Evolutionary conservation across 805 yeast species (phyloP), one percentile per base, ranked within the genome.

Genomic region (Metschnikowia chrysomelidarum): DNA sequence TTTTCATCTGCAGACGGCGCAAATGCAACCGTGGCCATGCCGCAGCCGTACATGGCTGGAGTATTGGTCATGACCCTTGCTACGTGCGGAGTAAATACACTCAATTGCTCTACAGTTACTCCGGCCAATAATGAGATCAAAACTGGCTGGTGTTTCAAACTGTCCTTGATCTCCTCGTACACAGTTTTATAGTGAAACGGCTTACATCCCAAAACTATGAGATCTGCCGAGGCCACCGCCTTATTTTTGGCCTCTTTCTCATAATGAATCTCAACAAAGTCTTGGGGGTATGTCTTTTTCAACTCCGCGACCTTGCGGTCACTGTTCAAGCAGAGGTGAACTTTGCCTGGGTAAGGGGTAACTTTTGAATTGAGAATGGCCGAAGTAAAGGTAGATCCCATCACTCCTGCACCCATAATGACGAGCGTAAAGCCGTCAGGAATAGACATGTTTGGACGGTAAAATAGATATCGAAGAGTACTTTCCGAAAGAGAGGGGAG

Each of bases 21-120:
- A 53, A 85, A 79, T 2, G 96, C 76, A n/a, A 93, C 80, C 24
- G 87, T 88, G 8, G 98, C 96, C 73, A 91, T 87, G 33, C 98
- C 98, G 49, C 81, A 78, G 15, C 97, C 96, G 59, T 76, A 86
- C 58, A 82, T 81, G 13, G 96, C 94, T 3, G 99, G 97, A 0
- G 98, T 93, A 64, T 91, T 93, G 29, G 99, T 91, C 95, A 94
- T 89, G n/a, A 94, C 95, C 44, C 95, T 75, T 15, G 94, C 86
- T 20, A 91, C 79, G 40, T 70, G 65, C 5, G 71, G 65, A 7
- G 85, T 67, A 50, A 77, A 73, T 1, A 57, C 52, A 13, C 57
- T 44, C 48, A 88, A 70, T 56, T 84, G 85, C 13, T 69, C 78
- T 43, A 89, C 80, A 12, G 95, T 86, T 76, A 87, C 84, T 10